Conservation (phyloP, 768 basidiomycete species). For the Heimioporus sp. region DNA sequence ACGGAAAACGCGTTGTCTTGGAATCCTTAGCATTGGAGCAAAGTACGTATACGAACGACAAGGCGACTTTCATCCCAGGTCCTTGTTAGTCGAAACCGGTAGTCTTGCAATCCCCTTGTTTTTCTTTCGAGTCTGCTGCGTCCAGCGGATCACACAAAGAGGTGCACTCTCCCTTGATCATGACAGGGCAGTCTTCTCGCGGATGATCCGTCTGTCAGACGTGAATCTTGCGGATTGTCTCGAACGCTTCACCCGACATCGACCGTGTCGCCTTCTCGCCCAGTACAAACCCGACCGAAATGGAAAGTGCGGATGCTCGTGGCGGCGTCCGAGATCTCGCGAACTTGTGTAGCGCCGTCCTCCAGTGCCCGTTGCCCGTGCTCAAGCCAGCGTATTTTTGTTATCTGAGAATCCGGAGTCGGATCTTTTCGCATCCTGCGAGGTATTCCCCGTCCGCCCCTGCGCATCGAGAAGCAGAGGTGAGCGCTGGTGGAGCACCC, state of each 20-base stretch:
- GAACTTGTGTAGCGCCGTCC: constrained; percentile 57
- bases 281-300: constrained; percentile 52
- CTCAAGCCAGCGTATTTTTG: neutral
- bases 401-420: constrained; percentile 20
- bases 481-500: neutral
- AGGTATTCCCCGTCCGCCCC: constrained; percentile 80
- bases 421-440: constrained; percentile 32
- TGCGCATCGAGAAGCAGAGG: constrained; percentile 60
- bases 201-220: constrained; percentile 12
- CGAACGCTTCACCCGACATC: constrained; percentile 73
- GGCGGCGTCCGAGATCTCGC: constrained; percentile 55
- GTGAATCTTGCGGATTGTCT: constrained; percentile 49
- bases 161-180: constrained; percentile 20
- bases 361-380: constrained; percentile 35
- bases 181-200: constrained; percentile 22
- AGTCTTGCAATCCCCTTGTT: constrained; percentile 64
- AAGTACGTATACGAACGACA: constrained; percentile 55
- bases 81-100: constrained; percentile 67
- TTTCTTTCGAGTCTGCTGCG: constrained; percentile 46
- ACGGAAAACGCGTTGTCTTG: constrained; percentile 68
- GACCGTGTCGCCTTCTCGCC: constrained; percentile 78
- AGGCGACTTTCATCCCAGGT: constrained; percentile 68
- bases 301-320: constrained; percentile 61
- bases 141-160: constrained; percentile 13
- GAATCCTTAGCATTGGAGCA: constrained; percentile 36